Evolutionary conservation across 2,329 filamentous ascomycete species (phyloP).

Genomic region (Orbilia javanica): DNA sequence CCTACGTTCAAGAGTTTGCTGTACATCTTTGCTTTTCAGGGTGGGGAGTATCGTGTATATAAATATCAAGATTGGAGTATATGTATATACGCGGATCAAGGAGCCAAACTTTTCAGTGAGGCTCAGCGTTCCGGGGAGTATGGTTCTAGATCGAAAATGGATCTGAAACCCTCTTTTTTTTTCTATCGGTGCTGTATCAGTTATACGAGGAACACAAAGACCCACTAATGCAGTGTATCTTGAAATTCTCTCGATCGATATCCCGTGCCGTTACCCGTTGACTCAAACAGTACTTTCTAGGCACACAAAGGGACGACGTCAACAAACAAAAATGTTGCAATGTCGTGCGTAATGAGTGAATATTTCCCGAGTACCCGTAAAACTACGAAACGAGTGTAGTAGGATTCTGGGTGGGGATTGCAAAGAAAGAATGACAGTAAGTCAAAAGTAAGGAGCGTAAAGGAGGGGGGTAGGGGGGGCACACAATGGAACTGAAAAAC

Average conservation of each 20-base stretch:
- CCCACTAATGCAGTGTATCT: not conserved
- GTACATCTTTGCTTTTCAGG: constrained; percentile 16
- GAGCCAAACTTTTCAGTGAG: constrained; percentile 8
- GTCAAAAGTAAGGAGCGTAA: constrained; percentile 22
- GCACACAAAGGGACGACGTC: constrained; percentile 4
- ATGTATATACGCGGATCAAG: not conserved
- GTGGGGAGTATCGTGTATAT: not conserved
- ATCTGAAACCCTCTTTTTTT: constrained; percentile 9
- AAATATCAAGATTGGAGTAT: not conserved
- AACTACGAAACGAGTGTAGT: constrained; percentile 6
- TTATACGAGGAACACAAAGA: not conserved
- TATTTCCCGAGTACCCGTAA: not conserved
- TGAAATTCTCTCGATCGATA: constrained; percentile 7
- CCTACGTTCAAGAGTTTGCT: constrained; percentile 31
- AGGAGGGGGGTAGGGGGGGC: not conserved
- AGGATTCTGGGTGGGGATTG: not conserved
- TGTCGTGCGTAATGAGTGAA: not conserved
- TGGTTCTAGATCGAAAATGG: not conserved
- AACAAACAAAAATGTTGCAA: no score
- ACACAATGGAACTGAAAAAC: constrained; percentile 7
- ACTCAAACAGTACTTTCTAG: not conserved
- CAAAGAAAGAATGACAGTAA: not conserved
- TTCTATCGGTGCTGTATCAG: constrained; percentile 28
- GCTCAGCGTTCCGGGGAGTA: not conserved
- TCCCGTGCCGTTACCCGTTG: constrained; percentile 16